Evolutionary conservation across 257 asterid species (phyloP).

Genomic region (Przewalskia tangutica): DNA sequence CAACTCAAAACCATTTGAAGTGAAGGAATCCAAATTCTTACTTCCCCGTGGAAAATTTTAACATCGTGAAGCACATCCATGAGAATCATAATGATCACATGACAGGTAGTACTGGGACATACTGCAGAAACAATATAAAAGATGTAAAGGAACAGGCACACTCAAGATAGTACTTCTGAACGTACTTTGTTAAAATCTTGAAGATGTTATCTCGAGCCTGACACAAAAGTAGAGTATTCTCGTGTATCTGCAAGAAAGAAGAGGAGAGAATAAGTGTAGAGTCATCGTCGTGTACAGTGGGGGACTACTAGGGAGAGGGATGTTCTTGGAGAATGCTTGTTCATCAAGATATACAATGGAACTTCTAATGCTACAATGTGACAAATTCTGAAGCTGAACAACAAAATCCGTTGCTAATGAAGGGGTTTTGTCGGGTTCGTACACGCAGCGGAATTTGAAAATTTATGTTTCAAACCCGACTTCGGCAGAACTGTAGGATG

Average conservation of each 20-base stretch:
- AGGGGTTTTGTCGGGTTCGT: too few relatives aligned
- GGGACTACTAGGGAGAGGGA: not conserved
- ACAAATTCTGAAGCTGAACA: too few relatives aligned
- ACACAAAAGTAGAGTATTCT: constrained; percentile 59
- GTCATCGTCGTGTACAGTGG: not conserved
- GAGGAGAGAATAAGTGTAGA: not conserved
- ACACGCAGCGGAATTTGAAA: too few relatives aligned
- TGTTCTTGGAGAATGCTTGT: not conserved
- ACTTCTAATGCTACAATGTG: not conserved
- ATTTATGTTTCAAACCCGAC: too few relatives aligned
- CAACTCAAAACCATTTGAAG: too few relatives aligned
- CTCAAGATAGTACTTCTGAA: not conserved
- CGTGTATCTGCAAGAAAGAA: constrained; percentile 42
- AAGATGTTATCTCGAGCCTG: constrained; percentile 75
- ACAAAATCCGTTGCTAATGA: too few relatives aligned
- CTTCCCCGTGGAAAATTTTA: too few relatives aligned
- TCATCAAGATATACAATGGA: not conserved
- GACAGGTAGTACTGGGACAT: not conserved
- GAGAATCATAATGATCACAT: not conserved
- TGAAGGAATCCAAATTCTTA: too few relatives aligned
- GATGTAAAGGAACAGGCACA: not conserved
- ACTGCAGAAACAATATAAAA: not conserved
- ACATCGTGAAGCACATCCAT: too few relatives aligned
- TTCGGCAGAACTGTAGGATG: too few relatives aligned
- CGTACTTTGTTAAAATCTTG: constrained; percentile 53